Conservation (phyloP, 305 asterid genomes). For the Ajuga reptans region DNA sequence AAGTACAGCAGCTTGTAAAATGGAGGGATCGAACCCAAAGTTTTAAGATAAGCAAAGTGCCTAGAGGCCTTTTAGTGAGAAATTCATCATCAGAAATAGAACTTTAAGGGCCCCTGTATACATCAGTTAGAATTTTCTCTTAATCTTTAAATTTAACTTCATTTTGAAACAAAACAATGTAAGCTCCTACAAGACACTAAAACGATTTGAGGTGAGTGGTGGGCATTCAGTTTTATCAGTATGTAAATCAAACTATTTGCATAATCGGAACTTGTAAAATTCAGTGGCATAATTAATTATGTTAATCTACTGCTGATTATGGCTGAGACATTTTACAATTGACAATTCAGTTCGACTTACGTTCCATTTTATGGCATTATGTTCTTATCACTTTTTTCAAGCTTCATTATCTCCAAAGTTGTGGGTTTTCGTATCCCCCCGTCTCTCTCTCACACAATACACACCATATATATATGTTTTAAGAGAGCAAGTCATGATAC, state of each 20-base stretch:
- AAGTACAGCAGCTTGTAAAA: not conserved
- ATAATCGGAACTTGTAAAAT: not conserved
- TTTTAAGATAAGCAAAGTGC: too few relatives aligned
- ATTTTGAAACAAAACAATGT: not conserved
- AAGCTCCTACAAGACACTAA: not conserved
- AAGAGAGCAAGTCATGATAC: constrained; percentile 19
- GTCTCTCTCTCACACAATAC: not conserved
- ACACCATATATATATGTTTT: not conserved
- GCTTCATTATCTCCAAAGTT: not conserved
- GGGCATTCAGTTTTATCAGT: not conserved
- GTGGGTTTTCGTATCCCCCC: not conserved
- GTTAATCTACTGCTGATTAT: not conserved
- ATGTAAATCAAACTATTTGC: not conserved
- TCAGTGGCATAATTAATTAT: not conserved
- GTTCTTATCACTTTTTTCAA: not conserved
- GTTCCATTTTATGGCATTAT: not conserved
- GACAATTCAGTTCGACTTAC: not conserved
- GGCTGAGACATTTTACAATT: not conserved
- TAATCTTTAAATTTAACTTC: not conserved
- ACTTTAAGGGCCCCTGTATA: too few relatives aligned
- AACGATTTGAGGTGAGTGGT: not conserved
- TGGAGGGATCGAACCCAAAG: not conserved
- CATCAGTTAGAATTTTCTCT: not conserved
- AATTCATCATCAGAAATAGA: too few relatives aligned
- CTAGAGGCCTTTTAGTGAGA: too few relatives aligned